phyloP scores from a whole-genome alignment of 306 rosid genomes.

The Rosa lucieae region DNA sequence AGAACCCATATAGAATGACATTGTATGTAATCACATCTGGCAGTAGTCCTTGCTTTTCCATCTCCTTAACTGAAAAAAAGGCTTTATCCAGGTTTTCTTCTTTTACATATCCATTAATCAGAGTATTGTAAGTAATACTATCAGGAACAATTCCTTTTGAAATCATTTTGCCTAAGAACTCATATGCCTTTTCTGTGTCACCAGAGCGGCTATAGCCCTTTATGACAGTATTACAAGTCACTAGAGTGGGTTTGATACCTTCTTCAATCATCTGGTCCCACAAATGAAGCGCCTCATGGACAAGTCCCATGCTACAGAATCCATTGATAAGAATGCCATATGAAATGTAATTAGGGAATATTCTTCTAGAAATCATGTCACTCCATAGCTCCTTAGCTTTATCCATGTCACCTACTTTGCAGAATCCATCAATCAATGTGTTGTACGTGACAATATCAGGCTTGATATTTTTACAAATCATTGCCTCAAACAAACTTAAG shows the following conservation, averaged over 20 bases:
- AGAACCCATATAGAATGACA: slow-evolving; percentile 66
- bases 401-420: slow-evolving; percentile 79
- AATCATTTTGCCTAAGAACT: slow-evolving; percentile 63
- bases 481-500: slow-evolving; percentile 51
- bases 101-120: slow-evolving; percentile 67
- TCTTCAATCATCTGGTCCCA: slow-evolving; percentile 89
- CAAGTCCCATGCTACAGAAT: slow-evolving; percentile 62
- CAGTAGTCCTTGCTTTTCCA: slow-evolving; percentile 69
- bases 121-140: slow-evolving; percentile 74
- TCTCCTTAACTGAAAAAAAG: slow-evolving; percentile 49
- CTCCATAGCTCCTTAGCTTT: slow-evolving; percentile 71
- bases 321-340: slow-evolving; percentile 78
- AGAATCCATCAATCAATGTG: slow-evolving; percentile 81
- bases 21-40: slow-evolving; percentile 74
- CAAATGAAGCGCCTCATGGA: slow-evolving; percentile 61
- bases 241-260: slow-evolving; percentile 61
- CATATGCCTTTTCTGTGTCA: slow-evolving; percentile 51
- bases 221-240: slow-evolving; percentile 71
- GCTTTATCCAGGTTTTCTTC: slow-evolving; percentile 74
- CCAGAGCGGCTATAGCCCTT: slow-evolving; percentile 80
- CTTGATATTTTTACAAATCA: slow-evolving; percentile 61
- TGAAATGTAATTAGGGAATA: slow-evolving; percentile 61
- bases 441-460: slow-evolving; percentile 84
- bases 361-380: slow-evolving; percentile 60
- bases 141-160: slow-evolving; percentile 69